A percentile compares a stretch with the other conserved stretches of the same genome.
phyloP scores from a whole-genome alignment of 140 eudicot genomes.

The Oenanthe javanica region DNA sequence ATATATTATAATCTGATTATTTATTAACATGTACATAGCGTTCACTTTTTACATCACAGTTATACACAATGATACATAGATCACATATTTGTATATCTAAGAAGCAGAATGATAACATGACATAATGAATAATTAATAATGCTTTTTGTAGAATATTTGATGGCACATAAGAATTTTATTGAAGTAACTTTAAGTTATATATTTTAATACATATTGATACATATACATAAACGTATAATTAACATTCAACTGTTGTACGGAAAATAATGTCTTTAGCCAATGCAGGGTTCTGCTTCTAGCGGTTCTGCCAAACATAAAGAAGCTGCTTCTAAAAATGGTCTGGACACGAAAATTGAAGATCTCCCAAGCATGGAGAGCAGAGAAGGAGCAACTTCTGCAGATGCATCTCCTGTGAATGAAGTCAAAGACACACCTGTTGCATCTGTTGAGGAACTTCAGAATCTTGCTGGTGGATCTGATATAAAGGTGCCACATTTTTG shows the following conservation, averaged over 20 bases:
- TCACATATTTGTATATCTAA: background rate
- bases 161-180: background rate
- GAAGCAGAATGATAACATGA: background rate
- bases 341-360: slow-evolving; percentile 42
- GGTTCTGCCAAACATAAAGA: slow-evolving; percentile 31
- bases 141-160: background rate
- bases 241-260: slow-evolving; percentile 14
- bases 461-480: slow-evolving; percentile 91
- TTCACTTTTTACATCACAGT: background rate
- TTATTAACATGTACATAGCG: too few species aligned
- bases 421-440: slow-evolving; percentile 53
- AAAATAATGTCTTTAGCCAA: slow-evolving; percentile 20
- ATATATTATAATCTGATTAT: background rate
- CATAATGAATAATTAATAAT: too few species aligned
- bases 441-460: slow-evolving; percentile 82
- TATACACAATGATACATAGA: background rate
- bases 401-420: slow-evolving; percentile 27
- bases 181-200: background rate
- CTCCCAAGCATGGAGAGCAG: slow-evolving; percentile 38
- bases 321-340: slow-evolving; percentile 26
- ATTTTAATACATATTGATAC: background rate
- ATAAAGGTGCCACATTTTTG: slow-evolving; percentile 56
- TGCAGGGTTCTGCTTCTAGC: slow-evolving; percentile 42
- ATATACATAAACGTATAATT: background rate
- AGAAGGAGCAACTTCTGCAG: slow-evolving; percentile 38